Percentiles rank a stretch among this genome's conserved stretches.
phyloP scores from a whole-genome alignment of 2,329 filamentous ascomycete genomes.

The Alternaria viburni region DNA sequence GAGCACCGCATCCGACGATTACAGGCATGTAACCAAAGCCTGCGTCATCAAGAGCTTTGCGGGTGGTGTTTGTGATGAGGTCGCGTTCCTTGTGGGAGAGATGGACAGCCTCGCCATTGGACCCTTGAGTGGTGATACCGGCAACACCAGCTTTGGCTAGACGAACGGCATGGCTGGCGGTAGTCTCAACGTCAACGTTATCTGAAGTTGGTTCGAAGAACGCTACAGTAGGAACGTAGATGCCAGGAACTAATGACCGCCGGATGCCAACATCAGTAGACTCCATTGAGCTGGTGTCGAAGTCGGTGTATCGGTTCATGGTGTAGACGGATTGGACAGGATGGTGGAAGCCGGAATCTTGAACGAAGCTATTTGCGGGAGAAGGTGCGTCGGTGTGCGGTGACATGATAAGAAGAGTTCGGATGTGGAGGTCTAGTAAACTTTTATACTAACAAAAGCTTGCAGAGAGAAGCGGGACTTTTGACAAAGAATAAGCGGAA shows the following conservation, averaged over 20 bases:
- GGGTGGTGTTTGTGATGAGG: constrained; percentile 71
- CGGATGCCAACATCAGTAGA: constrained; percentile 42
- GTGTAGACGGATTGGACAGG: constrained; percentile 44
- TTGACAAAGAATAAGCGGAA: constrained; percentile 44
- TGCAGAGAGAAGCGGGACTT: constrained; percentile 30
- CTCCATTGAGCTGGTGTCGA: constrained; percentile 48
- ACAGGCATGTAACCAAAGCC: constrained; percentile 71
- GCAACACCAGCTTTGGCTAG: constrained; percentile 75
- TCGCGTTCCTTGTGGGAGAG: constrained; percentile 73
- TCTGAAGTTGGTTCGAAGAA: constrained; percentile 53
- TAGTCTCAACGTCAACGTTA: constrained; percentile 51
- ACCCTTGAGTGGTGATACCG: constrained; percentile 78
- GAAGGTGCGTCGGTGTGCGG: constrained; percentile 49
- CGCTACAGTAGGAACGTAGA: constrained; percentile 54
- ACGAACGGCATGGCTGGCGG: constrained; percentile 62
- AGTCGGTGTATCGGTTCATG: constrained; percentile 45
- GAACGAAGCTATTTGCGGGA: constrained; percentile 42
- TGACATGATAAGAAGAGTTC: constrained; percentile 40
- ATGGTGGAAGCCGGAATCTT: constrained; percentile 37
- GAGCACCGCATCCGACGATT: constrained; percentile 76
- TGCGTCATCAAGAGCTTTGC: constrained; percentile 70
- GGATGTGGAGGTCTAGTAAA: constrained; percentile 12
- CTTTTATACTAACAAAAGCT: constrained; percentile 39
- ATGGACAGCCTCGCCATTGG: constrained; percentile 83
- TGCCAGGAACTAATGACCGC: constrained; percentile 48